A percentile compares a stretch with the other conserved stretches of the same genome.
These are phyloP conservation scores for Talaromyces sp. DNA, from an alignment of 2,329 filamentous ascomycete species.

Conservation along the genomic window DNA sequence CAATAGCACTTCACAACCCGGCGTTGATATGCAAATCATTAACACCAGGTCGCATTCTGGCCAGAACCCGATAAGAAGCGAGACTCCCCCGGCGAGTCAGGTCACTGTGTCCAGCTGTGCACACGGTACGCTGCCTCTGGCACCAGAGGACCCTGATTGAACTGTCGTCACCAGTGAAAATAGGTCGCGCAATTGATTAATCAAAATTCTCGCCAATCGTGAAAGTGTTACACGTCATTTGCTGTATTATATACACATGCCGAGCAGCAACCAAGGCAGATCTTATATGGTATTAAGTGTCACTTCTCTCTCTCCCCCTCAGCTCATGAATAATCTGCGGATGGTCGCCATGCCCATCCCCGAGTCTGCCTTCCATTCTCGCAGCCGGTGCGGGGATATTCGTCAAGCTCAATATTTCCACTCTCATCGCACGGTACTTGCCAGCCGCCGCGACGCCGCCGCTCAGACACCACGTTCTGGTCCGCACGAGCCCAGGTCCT, in stretches of 20 bases:
- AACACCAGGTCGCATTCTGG: background rate
- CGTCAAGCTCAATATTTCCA: background rate
- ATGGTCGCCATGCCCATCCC: background rate
- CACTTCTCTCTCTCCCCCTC: background rate
- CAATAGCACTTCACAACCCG: background rate
- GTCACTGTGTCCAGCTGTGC: background rate
- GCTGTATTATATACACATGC: background rate
- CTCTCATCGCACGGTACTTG: background rate
- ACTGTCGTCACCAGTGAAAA: background rate
- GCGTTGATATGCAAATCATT: background rate
- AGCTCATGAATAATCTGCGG: background rate
- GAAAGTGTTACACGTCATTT: background rate
- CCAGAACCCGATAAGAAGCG: background rate
- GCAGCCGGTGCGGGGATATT: background rate
- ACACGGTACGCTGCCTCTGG: background rate
- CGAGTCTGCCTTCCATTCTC: background rate
- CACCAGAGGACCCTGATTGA: background rate
- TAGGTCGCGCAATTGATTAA: background rate
- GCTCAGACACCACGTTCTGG: slow-evolving; percentile 25
- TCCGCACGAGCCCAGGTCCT: slow-evolving; percentile 31
- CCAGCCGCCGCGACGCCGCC: slow-evolving; percentile 18
- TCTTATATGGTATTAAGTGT: background rate
- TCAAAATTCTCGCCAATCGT: background rate
- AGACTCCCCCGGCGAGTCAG: background rate
- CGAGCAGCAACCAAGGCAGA: background rate